Conservation (phyloP, 2,329 filamentous ascomycete genomes). For the Diplodia corticola region DNA sequence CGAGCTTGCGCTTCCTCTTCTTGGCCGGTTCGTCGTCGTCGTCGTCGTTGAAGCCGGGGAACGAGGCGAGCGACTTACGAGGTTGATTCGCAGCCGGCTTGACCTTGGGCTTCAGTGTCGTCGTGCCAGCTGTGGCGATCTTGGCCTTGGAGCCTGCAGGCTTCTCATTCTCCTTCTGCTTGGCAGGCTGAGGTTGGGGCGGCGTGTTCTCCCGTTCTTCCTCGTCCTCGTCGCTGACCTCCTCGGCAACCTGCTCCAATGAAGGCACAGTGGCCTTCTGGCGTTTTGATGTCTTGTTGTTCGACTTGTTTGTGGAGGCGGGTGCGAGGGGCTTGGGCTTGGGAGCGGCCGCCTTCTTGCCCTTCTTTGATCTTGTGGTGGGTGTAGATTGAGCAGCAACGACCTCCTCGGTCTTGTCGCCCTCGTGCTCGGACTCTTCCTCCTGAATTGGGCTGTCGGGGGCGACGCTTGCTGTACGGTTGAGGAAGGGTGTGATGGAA, state of each 20-base stretch:
- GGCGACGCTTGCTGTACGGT: slow-evolving; percentile 65
- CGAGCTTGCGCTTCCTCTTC: slow-evolving; percentile 73
- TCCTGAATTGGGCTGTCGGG: slow-evolving; percentile 44
- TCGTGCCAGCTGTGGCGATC: slow-evolving; percentile 36
- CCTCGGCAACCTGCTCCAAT: slow-evolving; percentile 48
- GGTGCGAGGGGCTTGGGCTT: slow-evolving; percentile 47
- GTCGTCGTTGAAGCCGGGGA: slow-evolving; percentile 42
- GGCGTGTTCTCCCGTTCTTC: slow-evolving; percentile 42
- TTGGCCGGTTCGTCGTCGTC: slow-evolving; percentile 44
- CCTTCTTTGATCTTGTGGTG: slow-evolving; percentile 34
- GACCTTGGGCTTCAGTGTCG: slow-evolving; percentile 34
- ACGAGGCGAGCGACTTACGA: slow-evolving; percentile 52
- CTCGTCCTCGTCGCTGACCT: slow-evolving; percentile 40
- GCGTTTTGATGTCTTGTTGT: slow-evolving; percentile 40
- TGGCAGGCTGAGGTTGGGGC: slow-evolving; percentile 30
- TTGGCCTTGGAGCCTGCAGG: slow-evolving; percentile 25
- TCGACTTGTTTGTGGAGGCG: slow-evolving; percentile 47
- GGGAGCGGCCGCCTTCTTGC: slow-evolving; percentile 31
- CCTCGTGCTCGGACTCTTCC: slow-evolving; percentile 30
- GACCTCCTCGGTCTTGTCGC: slow-evolving; percentile 30
- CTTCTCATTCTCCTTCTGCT: slow-evolving; percentile 31
- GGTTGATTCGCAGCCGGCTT: slow-evolving; percentile 35
- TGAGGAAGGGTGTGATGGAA: slow-evolving; percentile 91
- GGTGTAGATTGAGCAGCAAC: slow-evolving; percentile 34
- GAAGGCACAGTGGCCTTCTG: slow-evolving; percentile 41